phyloP scores from a whole-genome alignment of 306 rosid genomes.

The Argentina anserina region DNA sequence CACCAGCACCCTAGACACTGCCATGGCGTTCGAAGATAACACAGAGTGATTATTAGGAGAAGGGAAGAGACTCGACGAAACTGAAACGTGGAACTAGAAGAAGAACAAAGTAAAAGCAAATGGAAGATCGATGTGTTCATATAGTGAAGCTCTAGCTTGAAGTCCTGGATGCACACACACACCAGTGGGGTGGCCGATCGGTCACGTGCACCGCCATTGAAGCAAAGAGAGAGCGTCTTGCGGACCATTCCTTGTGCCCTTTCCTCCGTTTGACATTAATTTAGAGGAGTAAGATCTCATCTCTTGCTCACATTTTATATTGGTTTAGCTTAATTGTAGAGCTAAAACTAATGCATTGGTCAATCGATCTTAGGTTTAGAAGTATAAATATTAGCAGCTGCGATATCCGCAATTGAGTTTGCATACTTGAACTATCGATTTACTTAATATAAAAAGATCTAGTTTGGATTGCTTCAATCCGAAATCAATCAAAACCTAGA shows the following conservation, averaged over 20 bases:
- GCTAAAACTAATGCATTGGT: not conserved
- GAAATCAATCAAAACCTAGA: not conserved
- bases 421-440: not conserved
- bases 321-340: not conserved
- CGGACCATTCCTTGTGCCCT: conserved; percentile 6
- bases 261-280: not conserved
- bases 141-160: conserved; percentile 1
- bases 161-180: not conserved
- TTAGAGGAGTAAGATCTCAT: not conserved
- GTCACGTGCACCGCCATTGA: conserved; percentile 9
- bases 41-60: not conserved
- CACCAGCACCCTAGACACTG: conserved; percentile 17
- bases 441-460: too few relatives aligned
- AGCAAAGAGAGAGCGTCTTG: conserved; percentile 16
- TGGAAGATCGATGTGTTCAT: conserved; percentile 2
- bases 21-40: not conserved
- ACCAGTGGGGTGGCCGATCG: not conserved
- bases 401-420: not conserved
- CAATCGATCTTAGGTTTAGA: not conserved
- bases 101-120: not conserved
- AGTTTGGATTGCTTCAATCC: not conserved
- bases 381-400: not conserved
- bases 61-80: not conserved
- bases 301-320: not conserved
- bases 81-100: not conserved